These are phyloP conservation scores for Diaporthe caulivora DNA, from an alignment of 2,329 filamentous ascomycete species.

Conservation along the genomic window DNA sequence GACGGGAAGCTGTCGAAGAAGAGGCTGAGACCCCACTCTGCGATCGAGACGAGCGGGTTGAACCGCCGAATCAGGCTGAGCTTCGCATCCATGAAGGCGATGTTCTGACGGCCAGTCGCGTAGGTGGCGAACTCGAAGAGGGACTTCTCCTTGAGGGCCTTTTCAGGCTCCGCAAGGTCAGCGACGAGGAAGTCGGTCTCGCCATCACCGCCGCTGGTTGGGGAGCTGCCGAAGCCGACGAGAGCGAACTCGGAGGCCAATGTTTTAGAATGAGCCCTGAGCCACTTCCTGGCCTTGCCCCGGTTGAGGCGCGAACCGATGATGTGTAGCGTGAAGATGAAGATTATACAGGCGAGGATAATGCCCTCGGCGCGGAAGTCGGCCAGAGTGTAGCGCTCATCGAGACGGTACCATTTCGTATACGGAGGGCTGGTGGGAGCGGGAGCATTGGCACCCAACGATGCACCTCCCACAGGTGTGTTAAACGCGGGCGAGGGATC, in stretches of 20 bases:
- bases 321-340: constrained; percentile 84
- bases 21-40: constrained; percentile 78
- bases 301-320: constrained; percentile 86
- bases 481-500: constrained; percentile 70
- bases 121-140: constrained; percentile 90
- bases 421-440: constrained; percentile 72
- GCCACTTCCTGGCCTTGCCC: constrained; percentile 84
- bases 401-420: constrained; percentile 96
- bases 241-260: constrained; percentile 86
- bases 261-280: constrained; percentile 77
- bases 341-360: constrained; percentile 79
- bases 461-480: constrained; percentile 59
- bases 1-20: constrained; percentile 82
- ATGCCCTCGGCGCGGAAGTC: constrained; percentile 92
- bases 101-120: constrained; percentile 90
- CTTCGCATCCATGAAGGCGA: constrained; percentile 90
- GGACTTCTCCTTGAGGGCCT: constrained; percentile 84
- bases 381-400: constrained; percentile 85
- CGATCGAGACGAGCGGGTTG: constrained; percentile 75
- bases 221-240: constrained; percentile 79
- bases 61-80: constrained; percentile 86
- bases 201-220: constrained; percentile 57
- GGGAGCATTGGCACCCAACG: constrained; percentile 59
- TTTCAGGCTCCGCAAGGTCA: constrained; percentile 54
- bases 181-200: constrained; percentile 72